phyloP scores from a whole-genome alignment of 2,329 filamentous ascomycete species.

The Trichothecium sympodiale region DNA sequence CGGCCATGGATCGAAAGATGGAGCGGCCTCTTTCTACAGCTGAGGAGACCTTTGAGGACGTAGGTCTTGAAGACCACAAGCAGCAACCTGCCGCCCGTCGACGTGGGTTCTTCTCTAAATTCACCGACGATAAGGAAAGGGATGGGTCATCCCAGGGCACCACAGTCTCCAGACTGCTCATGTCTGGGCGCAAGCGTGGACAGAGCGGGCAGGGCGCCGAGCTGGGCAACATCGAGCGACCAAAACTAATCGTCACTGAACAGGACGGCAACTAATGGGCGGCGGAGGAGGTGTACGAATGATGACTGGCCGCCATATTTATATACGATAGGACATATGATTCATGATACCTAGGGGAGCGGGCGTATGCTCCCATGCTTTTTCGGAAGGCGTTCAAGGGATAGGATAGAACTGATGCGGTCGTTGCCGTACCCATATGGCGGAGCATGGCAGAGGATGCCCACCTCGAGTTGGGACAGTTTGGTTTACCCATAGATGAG shows the following conservation, averaged over 20 bases:
- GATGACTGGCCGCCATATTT: neutral
- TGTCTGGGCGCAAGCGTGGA: conserved; percentile 61
- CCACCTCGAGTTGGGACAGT: no score
- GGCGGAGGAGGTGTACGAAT: neutral
- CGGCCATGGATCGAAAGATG: conserved; percentile 46
- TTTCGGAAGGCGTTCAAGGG: neutral
- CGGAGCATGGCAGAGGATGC: no score
- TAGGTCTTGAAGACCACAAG: conserved; percentile 60
- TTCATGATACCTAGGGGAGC: neutral
- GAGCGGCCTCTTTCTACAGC: conserved; percentile 52
- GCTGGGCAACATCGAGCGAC: conserved; percentile 50
- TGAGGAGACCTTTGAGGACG: conserved; percentile 81
- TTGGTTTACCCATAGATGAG: no score
- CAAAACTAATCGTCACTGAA: conserved; percentile 16
- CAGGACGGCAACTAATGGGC: conserved; percentile 1
- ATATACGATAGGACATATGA: neutral
- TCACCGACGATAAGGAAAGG: conserved; percentile 48
- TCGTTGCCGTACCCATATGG: no score
- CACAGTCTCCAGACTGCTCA: conserved; percentile 48
- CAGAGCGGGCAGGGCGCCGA: conserved; percentile 57
- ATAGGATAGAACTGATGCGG: neutral
- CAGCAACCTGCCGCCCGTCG: conserved; percentile 24
- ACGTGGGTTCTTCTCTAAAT: conserved; percentile 65
- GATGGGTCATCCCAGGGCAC: conserved; percentile 20
- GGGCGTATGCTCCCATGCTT: neutral